phyloP scores from a whole-genome alignment of 2,329 filamentous ascomycete genomes.

The Mycosphaerelloides madeirae region DNA sequence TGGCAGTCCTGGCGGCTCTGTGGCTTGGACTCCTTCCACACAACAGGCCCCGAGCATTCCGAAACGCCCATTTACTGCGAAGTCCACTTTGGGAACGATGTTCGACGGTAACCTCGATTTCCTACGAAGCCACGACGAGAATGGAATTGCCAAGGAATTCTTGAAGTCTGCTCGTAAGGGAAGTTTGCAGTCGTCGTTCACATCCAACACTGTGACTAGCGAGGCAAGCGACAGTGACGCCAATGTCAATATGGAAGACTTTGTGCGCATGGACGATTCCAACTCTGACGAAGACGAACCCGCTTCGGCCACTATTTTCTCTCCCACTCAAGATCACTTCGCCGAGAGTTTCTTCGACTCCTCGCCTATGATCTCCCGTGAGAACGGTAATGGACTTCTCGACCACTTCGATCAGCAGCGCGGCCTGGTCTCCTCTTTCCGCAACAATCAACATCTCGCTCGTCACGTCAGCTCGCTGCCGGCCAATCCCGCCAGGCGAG shows the following conservation, averaged over 20 bases:
- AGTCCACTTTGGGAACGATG: constrained; percentile 30
- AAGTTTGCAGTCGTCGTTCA: constrained; percentile 43
- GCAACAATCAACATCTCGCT: constrained; percentile 52
- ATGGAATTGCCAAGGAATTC: constrained; percentile 41
- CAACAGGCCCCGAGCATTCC: constrained; percentile 18
- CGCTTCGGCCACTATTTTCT: constrained; percentile 46
- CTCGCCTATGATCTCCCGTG: constrained; percentile 4
- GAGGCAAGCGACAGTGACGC: constrained; percentile 16
- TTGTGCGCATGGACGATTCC: constrained; percentile 24
- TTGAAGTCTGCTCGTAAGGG: constrained; percentile 31
- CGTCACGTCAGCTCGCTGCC: constrained; percentile 50
- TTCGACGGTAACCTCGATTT: constrained; percentile 50
- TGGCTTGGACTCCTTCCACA: constrained; percentile 19
- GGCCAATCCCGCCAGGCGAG: constrained; percentile 60
- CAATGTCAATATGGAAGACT: constrained; percentile 25
- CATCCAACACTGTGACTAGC: constrained; percentile 45
- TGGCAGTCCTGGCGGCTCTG: constrained; percentile 28
- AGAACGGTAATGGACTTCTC: constrained; percentile 41
- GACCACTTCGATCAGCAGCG: constrained; percentile 58
- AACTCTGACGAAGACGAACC: constrained; percentile 33
- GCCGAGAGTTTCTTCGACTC: constrained; percentile 16
- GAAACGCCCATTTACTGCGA: constrained; percentile 30
- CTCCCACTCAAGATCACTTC: constrained; percentile 15
- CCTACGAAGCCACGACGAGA: constrained; percentile 64
- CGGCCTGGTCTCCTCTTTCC: constrained; percentile 73